Percentiles rank a stretch among this genome's conserved stretches.
These are phyloP conservation scores for Dothistroma pini DNA, from an alignment of 2,329 filamentous ascomycete genomes.

Conservation along the genomic window DNA sequence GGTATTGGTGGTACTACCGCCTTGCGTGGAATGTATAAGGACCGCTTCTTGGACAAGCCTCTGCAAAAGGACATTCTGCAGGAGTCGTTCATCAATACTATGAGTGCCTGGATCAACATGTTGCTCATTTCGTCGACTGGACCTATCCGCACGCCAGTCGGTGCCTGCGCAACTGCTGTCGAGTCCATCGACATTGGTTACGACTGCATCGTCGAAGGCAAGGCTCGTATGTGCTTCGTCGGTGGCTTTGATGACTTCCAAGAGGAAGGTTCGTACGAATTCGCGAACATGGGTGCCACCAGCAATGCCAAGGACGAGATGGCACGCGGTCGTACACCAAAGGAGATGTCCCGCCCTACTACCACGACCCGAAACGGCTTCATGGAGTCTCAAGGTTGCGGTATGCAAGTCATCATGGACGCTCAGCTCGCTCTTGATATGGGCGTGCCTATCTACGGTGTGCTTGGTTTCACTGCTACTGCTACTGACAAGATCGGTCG, in stretches of 20 bases:
- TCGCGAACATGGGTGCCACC: constrained; percentile 99
- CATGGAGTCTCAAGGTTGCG: constrained; percentile 99
- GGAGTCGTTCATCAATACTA: constrained; percentile 99
- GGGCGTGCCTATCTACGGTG: constrained; percentile 96
- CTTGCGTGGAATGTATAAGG: constrained; percentile 96
- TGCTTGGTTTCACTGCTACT: constrained; percentile 88
- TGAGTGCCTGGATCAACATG: constrained; percentile 99
- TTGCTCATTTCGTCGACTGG: constrained; percentile 93
- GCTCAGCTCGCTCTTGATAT: constrained; percentile 94
- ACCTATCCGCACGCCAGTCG: constrained; percentile 97
- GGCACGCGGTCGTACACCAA: constrained; percentile 86
- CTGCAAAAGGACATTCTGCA: constrained; percentile 98
- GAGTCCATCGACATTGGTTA: constrained; percentile 98
- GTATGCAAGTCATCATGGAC: constrained; percentile 98
- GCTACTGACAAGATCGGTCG: constrained; percentile 99
- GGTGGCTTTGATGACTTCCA: constrained; percentile 99
- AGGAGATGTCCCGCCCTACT: constrained; percentile 96
- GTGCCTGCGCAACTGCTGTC: constrained; percentile 93
- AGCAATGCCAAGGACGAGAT: constrained; percentile 98
- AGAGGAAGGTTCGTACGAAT: constrained; percentile 98
- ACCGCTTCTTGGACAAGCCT: constrained; percentile 93
- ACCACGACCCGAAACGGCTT: constrained; percentile 97
- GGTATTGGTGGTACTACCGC: constrained; percentile 95
- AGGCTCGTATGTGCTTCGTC: constrained; percentile 94
- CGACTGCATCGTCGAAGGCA: constrained; percentile 97